phyloP scores from a whole-genome alignment of 2,329 filamentous ascomycete genomes.

The Bipolaris sorokiniana region DNA sequence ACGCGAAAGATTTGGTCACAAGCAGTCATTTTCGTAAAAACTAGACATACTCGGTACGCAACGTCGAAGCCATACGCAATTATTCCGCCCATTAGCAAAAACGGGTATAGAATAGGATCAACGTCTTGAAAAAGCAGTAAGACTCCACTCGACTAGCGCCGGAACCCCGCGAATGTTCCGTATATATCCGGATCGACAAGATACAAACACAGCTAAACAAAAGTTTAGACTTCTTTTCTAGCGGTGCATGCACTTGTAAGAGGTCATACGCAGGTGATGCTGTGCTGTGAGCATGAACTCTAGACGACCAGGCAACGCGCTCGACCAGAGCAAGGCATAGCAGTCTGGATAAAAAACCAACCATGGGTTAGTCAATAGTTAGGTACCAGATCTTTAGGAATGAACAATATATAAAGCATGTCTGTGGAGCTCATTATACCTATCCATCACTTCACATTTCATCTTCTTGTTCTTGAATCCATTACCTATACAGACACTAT shows the following conservation, averaged over 20 bases:
- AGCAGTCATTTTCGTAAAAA: too few species aligned
- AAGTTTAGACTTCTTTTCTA: neutral
- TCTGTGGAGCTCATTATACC: too few species aligned
- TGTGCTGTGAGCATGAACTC: neutral
- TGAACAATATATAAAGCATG: too few species aligned
- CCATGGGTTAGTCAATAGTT: neutral
- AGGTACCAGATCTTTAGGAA: neutral
- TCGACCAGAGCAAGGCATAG: neutral
- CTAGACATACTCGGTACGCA: too few species aligned
- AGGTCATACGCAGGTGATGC: neutral
- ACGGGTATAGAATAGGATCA: neutral
- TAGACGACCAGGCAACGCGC: neutral
- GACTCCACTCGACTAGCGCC: neutral
- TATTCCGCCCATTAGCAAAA: neutral
- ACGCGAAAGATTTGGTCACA: too few species aligned
- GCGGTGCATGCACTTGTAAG: neutral
- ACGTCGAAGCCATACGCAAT: neutral
- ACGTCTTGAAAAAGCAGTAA: neutral
- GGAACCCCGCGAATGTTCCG: neutral
- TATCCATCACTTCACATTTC: neutral
- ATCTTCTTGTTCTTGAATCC: neutral
- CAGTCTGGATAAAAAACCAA: too few species aligned
- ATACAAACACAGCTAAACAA: neutral
- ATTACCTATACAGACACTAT: neutral
- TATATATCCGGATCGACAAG: neutral